These are phyloP conservation scores for Triticum urartu DNA, from an alignment of 176 grass and related monocot genomes.

Conservation along the genomic window DNA sequence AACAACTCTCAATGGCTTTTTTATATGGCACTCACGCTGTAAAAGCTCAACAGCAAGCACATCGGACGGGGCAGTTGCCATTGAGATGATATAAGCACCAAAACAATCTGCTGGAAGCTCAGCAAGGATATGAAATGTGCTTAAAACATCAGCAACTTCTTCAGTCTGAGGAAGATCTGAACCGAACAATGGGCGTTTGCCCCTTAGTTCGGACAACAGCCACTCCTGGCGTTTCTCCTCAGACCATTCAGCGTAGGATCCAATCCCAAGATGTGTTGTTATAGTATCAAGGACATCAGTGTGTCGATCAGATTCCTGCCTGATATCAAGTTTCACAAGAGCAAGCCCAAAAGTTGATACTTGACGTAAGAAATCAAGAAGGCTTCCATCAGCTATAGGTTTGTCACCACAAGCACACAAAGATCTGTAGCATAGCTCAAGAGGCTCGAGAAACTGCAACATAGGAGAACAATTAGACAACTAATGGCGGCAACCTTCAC, in stretches of 20 bases:
- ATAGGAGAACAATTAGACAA: conserved; percentile 21
- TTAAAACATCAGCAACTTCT: conserved; percentile 80
- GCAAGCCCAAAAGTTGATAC: conserved; percentile 95
- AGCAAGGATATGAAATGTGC: conserved; percentile 80
- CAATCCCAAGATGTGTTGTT: conserved; percentile 83
- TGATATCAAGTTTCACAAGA: conserved; percentile 96
- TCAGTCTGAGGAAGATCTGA: conserved; percentile 88
- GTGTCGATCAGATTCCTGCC: conserved; percentile 98
- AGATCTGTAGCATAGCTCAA: conserved; percentile 94
- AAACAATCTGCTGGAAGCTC: conserved; percentile 91
- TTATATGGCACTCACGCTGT: conserved; percentile 79
- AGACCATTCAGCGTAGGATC: conserved; percentile 91
- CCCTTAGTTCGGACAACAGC: conserved; percentile 80
- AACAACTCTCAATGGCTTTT: conserved; percentile 82
- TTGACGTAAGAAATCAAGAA: conserved; percentile 98
- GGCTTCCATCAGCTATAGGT: conserved; percentile 87
- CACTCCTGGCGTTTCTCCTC: conserved; percentile 97
- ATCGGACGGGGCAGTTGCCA: conserved; percentile 98
- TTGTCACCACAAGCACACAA: conserved; percentile 93
- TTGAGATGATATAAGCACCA: conserved; percentile 93
- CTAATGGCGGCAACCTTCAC: neutral
- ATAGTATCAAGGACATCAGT: conserved; percentile 92
- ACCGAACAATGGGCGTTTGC: conserved; percentile 88
- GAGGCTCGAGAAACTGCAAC: conserved; percentile 84
- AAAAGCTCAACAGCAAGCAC: conserved; percentile 93